A percentile compares a stretch with the other conserved stretches of the same genome.
Conservation (phyloP, 2,329 filamentous ascomycete species). For the Neonectria magnoliae region DNA sequence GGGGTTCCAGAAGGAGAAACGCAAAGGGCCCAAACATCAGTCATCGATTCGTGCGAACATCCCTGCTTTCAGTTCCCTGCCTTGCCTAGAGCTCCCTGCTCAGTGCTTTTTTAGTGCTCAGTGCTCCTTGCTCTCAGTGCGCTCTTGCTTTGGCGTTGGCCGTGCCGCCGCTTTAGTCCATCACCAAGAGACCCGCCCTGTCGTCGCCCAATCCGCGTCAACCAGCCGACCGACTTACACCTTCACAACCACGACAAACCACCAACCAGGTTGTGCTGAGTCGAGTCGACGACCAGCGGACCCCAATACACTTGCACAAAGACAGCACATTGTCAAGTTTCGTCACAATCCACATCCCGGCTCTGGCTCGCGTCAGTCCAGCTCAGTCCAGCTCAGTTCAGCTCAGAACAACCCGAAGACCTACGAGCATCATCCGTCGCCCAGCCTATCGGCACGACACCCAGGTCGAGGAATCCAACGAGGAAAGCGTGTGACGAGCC, state of each 20-base stretch:
- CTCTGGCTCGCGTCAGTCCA: slow-evolving; percentile 31
- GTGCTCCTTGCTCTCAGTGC: neutral
- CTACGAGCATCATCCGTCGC: slow-evolving; percentile 9
- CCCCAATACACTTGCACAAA: slow-evolving; percentile 18
- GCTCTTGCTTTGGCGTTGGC: slow-evolving; percentile 29
- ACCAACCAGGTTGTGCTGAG: slow-evolving; percentile 25
- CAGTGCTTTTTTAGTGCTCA: slow-evolving; percentile 19
- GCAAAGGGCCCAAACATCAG: slow-evolving; percentile 29
- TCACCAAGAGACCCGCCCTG: slow-evolving; percentile 30
- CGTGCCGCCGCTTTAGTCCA: slow-evolving; percentile 42
- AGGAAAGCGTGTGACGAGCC: slow-evolving; percentile 19
- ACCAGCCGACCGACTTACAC: slow-evolving; percentile 34
- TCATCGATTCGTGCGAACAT: slow-evolving; percentile 6
- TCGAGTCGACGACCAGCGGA: slow-evolving; percentile 34
- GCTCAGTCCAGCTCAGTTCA: slow-evolving; percentile 22
- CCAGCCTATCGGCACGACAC: slow-evolving; percentile 21
- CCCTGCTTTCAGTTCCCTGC: slow-evolving; percentile 32
- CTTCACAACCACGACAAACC: slow-evolving; percentile 35
- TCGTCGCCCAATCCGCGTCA: slow-evolving; percentile 37
- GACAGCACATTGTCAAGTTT: slow-evolving; percentile 22
- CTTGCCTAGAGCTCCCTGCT: slow-evolving; percentile 29
- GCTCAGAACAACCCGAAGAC: slow-evolving; percentile 15
- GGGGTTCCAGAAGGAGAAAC: slow-evolving; percentile 43
- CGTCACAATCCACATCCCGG: slow-evolving; percentile 26
- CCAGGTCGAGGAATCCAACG: slow-evolving; percentile 18